Percentiles rank a stretch among this genome's conserved stretches.
Evolutionary conservation across 306 rosid genomes (phyloP).

Genomic region (Quercus engelmannii): DNA sequence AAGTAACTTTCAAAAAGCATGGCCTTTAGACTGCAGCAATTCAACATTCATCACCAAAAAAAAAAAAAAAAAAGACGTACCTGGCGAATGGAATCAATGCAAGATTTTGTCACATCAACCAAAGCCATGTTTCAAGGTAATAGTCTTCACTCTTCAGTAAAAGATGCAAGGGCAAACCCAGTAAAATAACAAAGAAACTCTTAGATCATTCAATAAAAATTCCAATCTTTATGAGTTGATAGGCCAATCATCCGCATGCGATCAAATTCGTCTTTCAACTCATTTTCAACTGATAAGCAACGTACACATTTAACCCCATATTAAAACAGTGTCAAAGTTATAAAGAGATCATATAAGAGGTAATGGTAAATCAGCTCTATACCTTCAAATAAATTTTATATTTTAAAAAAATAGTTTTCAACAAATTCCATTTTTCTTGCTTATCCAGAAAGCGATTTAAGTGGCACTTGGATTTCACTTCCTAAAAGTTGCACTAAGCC

Average conservation of each 20-base stretch:
- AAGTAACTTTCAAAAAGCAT: neutral
- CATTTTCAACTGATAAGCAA: neutral
- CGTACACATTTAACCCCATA: neutral
- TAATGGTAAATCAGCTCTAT: neutral
- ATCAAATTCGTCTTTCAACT: neutral
- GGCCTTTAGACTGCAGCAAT: neutral
- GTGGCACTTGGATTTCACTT: neutral
- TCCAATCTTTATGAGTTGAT: neutral
- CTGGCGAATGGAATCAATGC: constrained; percentile 71
- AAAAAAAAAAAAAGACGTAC: constrained; percentile 14
- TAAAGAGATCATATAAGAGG: neutral
- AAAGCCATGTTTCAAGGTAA: constrained; percentile 47
- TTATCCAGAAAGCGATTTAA: neutral
- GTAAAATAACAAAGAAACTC: neutral
- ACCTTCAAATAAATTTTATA: neutral
- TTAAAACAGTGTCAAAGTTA: neutral
- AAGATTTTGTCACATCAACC: constrained; percentile 65
- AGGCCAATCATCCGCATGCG: neutral
- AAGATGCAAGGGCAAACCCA: neutral
- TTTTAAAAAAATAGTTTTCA: neutral
- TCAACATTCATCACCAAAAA: neutral
- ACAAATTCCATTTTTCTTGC: neutral
- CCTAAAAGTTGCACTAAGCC: neutral
- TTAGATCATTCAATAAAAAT: neutral
- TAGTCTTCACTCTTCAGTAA: neutral